Evolutionary conservation across 176 grass and related monocot species (phyloP).

Genomic region (Sorghum bicolor): Sorghum_bicolor_NCBIv3 NC_012872.2:67935001-67935500

Average conservation of each 20-base stretch:
- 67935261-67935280: slow-evolving; percentile 40
- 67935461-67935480: slow-evolving; percentile 95
- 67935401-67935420: slow-evolving; percentile 47
- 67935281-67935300: slow-evolving; percentile 45
- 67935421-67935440: slow-evolving; percentile 44
- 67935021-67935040: slow-evolving; percentile 51
- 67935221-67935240: slow-evolving; percentile 68
- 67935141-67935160: slow-evolving; percentile 50
- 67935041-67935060: slow-evolving; percentile 34
- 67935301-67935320: slow-evolving; percentile 46
- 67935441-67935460: slow-evolving; percentile 81
- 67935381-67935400: slow-evolving; percentile 60
- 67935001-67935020: slow-evolving; percentile 34
- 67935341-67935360: slow-evolving; percentile 60
- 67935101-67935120: slow-evolving; percentile 42
- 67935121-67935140: slow-evolving; percentile 43
- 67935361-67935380: slow-evolving; percentile 58
- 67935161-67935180: slow-evolving; percentile 10
- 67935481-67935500: slow-evolving; percentile 97
- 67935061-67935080: slow-evolving; percentile 25
- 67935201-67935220: slow-evolving; percentile 25
- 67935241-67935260: slow-evolving; percentile 54
- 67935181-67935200: slow-evolving; percentile 25
- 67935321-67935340: slow-evolving; percentile 69
- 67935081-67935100: slow-evolving; percentile 25